Base-by-base conservation (phyloP, 768 basidiomycete species). In the Pleurotus sapidus region DNA sequence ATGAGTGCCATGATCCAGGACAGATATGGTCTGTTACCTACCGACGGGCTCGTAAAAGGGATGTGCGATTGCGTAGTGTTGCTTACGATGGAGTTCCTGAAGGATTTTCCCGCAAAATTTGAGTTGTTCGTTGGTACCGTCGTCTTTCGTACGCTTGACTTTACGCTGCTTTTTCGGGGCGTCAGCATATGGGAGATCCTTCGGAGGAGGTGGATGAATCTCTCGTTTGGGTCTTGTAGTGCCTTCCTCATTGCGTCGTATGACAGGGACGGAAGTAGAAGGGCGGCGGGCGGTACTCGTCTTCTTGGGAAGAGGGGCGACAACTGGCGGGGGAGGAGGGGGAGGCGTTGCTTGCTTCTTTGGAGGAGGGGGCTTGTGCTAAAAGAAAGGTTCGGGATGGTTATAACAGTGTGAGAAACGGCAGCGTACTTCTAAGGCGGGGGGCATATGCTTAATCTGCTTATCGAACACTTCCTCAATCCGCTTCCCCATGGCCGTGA, bases 41-140 rank as follows among this genome's bases (percentile, higher is more conserved):
- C 93, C 93, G 63, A 99, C 95, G 58, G 97, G 95, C 68, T 93
- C 89, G 63, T 95, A 89, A 75, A 99, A 99, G 4, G 93, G 91
- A 67, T 79, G 78, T 0, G 92, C 93, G 57, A 86, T 74, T 37
- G 72, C 65, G 66, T 78, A 86, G 64, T 93, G 84, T 66, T 90
- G 87, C 75, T 94, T 93, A 68, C 87, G 84, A 65, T 87, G 76
- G 59, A 98, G 67, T 60, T 95, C 90, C 57, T 72, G 76, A 62
- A 97, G 69, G 15, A 95, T 72, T 72, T 88, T 92, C 56, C 65
- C 70, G 64, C 93, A 95, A 70, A 86, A 96, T 65, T 85, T 85
- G 56, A 97, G 78, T 72, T 98, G 95, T 66, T 95, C 92, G 23
- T 76, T 80, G 8, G 87, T 86, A 14, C 87, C 82, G 58, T 88